phyloP scores from a whole-genome alignment of 1,284 basidiomycete genomes.

The Heliocybe sulcata region DNA sequence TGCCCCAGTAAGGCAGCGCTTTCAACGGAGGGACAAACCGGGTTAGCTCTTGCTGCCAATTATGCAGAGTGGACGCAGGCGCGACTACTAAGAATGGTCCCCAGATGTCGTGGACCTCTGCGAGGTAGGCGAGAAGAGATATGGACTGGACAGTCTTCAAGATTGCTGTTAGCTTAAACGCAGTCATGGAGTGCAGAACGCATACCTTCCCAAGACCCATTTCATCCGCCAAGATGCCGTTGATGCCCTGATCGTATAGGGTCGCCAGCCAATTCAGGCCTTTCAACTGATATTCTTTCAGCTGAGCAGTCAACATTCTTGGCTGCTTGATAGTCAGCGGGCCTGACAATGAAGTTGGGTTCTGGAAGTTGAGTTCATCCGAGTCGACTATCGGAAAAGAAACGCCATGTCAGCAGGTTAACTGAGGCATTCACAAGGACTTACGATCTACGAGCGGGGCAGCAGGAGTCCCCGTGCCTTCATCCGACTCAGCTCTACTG shows the following conservation, averaged over 20 bases:
- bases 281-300: constrained; percentile 99
- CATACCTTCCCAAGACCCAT: constrained; percentile 93
- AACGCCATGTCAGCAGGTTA: constrained; percentile 4
- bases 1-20: constrained; percentile 97
- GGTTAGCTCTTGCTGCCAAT: constrained; percentile 98
- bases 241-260: constrained; percentile 98
- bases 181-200: constrained; percentile 5
- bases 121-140: constrained; percentile 92
- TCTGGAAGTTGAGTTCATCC: constrained; percentile 99
- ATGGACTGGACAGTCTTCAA: constrained; percentile 97
- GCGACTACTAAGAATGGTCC: constrained; percentile 99
- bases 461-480: constrained; percentile 17
- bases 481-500: constrained; percentile 42
- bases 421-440: constrained; percentile 18
- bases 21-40: constrained; percentile 94
- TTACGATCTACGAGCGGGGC: constrained; percentile 60
- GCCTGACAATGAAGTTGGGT: constrained; percentile 90
- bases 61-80: constrained; percentile 95
- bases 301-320: constrained; percentile 91
- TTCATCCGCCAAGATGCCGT: constrained; percentile 96
- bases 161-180: not conserved
- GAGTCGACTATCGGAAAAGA: constrained; percentile 67
- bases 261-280: constrained; percentile 98
- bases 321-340: constrained; percentile 88
- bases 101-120: constrained; percentile 98